Conservation (phyloP, 306 rosid genomes). For the Macrotyloma uniflorum region DNA sequence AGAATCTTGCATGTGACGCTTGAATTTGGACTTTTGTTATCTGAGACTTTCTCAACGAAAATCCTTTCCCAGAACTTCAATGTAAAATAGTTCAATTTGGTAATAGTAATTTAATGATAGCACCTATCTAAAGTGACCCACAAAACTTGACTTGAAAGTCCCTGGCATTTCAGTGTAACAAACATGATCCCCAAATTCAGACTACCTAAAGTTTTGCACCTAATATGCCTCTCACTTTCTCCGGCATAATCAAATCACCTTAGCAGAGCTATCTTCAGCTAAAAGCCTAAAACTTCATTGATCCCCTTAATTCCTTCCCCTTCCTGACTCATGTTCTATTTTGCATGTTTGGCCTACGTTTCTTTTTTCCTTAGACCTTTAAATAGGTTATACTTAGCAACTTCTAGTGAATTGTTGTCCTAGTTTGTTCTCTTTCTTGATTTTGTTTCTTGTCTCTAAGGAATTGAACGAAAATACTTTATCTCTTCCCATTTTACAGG, state of each 20-base stretch:
- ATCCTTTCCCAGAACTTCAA: neutral
- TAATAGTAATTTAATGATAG: neutral
- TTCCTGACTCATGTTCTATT: neutral
- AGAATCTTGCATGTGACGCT: conserved; percentile 10
- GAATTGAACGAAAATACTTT: neutral
- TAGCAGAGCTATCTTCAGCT: neutral
- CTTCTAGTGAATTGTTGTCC: neutral
- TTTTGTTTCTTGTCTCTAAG: neutral
- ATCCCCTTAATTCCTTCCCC: neutral
- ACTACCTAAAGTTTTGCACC: neutral
- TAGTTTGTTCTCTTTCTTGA: conserved; percentile 16
- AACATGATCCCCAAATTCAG: neutral
- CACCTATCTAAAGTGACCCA: conserved; percentile 2
- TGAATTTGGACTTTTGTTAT: neutral
- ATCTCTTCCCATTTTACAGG: neutral
- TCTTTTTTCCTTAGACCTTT: neutral
- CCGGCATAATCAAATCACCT: neutral
- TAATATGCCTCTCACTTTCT: neutral
- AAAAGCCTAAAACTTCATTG: neutral
- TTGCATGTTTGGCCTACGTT: neutral
- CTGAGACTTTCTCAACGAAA: neutral
- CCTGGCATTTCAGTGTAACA: neutral
- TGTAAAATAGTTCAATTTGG: neutral
- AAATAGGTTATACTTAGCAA: neutral
- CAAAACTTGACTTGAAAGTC: neutral